Evolutionary conservation across 169 alveolate species (phyloP).

Genomic region (Plasmodium cynomolgi): DNA sequence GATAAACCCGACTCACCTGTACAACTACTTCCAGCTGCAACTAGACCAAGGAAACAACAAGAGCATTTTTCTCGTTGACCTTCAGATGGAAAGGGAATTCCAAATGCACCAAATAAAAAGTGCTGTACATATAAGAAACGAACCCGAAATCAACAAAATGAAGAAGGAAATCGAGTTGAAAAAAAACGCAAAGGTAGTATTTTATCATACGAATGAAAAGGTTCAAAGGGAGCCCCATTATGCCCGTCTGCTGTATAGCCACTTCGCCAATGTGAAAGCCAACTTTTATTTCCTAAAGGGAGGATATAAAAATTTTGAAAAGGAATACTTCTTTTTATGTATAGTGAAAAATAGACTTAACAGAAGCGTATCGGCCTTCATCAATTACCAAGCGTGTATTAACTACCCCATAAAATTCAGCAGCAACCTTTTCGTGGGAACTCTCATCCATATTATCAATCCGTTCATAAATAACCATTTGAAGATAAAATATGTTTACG

Average conservation of each 20-base stretch:
- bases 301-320: constrained; percentile 54
- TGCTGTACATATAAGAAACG: constrained; percentile 23
- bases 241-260: background rate
- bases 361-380: background rate
- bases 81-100: background rate
- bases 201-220: constrained; percentile 15
- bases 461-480: background rate
- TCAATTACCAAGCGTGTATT: background rate
- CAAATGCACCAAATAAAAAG: constrained; percentile 10
- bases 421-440: constrained; percentile 40
- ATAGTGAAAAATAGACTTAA: background rate
- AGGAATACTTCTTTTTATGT: constrained; percentile 48
- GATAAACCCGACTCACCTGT: constrained; percentile 32
- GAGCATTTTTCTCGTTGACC: constrained; percentile 26
- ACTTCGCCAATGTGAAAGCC: constrained; percentile 37
- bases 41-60: constrained; percentile 42
- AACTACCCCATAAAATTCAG: constrained; percentile 57
- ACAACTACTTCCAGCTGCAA: constrained; percentile 50
- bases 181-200: constrained; percentile 14
- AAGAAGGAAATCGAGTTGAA: constrained; percentile 26
- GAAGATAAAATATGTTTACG: constrained; percentile 42
- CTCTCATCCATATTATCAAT: constrained; percentile 35
- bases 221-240: background rate
- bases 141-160: background rate
- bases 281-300: constrained; percentile 60